Percentiles rank a stretch among this genome's conserved stretches.
Conservation (phyloP, 1,139 yeast species). For the Diutina catenulata region DNA sequence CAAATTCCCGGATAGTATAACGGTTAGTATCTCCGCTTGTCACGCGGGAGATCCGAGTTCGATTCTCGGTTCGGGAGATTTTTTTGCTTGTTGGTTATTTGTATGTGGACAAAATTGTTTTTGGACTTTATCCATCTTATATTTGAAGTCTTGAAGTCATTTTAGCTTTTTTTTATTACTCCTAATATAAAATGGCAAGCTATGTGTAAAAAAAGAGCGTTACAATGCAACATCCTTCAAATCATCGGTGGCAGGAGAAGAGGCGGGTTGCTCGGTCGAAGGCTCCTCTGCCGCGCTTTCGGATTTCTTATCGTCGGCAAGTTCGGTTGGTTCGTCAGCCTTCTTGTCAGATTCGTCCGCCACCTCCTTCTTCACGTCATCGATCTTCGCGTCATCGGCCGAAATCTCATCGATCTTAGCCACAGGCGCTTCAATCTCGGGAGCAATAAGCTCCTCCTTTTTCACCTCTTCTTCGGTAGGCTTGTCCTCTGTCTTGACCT, state of each 20-base stretch:
- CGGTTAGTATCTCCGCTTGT: too few species aligned
- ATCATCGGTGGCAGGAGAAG: too few species aligned
- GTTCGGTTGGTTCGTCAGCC: slow-evolving; percentile 6
- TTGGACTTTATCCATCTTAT: too few species aligned
- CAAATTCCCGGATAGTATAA: too few species aligned
- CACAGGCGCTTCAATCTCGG: not conserved
- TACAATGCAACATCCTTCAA: slow-evolving; percentile 12
- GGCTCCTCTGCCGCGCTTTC: slow-evolving; percentile 4
- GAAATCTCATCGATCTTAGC: not conserved
- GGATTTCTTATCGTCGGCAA: slow-evolving; percentile 3
- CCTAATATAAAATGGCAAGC: not conserved
- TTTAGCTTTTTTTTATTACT: too few species aligned
- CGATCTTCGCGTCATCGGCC: slow-evolving; percentile 5
- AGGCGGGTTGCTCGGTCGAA: too few species aligned
- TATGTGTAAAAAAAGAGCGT: not conserved
- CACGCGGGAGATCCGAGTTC: too few species aligned
- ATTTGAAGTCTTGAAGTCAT: too few species aligned
- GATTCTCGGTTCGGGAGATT: too few species aligned
- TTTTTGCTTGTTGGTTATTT: too few species aligned
- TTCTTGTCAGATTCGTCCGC: slow-evolving; percentile 6
- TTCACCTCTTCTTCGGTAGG: not conserved
- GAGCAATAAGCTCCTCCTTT: not conserved
- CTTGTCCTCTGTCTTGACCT: not conserved
- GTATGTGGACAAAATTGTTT: too few species aligned
- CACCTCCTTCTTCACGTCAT: slow-evolving; percentile 7